phyloP scores from a whole-genome alignment of 31 red algal genomes.

The Porphyra umbilicalis region DNA sequence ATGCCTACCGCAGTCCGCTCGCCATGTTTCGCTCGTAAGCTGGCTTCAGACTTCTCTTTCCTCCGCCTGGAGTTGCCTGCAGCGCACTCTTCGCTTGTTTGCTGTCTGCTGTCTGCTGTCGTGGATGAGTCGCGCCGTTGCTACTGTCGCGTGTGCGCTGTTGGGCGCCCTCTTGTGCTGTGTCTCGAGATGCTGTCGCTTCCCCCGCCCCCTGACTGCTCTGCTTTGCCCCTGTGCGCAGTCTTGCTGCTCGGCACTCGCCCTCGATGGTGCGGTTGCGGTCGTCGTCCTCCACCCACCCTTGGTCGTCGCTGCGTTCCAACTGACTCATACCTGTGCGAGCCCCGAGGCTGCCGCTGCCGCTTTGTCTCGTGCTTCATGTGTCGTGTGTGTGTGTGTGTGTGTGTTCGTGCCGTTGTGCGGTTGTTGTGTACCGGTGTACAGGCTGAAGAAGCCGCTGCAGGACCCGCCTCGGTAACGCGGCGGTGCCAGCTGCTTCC shows the following conservation, averaged over 20 bases:
- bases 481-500: no score
- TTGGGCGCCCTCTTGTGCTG: background rate
- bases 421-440: no score
- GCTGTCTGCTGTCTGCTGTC: background rate
- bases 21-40: background rate
- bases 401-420: background rate
- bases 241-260: no score
- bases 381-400: background rate
- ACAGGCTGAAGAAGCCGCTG: no score
- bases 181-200: background rate
- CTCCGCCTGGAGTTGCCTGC: no score
- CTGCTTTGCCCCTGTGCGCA: background rate
- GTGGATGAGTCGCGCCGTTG: background rate
- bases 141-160: background rate
- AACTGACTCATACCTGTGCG: no score
- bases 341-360: background rate
- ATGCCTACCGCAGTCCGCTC: background rate
- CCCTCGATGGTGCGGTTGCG: no score
- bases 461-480: background rate
- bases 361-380: background rate
- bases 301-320: no score
- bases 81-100: no score
- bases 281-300: no score
- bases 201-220: background rate
- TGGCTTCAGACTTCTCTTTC: no score